Percentiles rank a stretch among this genome's conserved stretches.
These are phyloP conservation scores for Petunia secreta DNA, from an alignment of 257 asterid species.

Conservation along the genomic window DNA sequence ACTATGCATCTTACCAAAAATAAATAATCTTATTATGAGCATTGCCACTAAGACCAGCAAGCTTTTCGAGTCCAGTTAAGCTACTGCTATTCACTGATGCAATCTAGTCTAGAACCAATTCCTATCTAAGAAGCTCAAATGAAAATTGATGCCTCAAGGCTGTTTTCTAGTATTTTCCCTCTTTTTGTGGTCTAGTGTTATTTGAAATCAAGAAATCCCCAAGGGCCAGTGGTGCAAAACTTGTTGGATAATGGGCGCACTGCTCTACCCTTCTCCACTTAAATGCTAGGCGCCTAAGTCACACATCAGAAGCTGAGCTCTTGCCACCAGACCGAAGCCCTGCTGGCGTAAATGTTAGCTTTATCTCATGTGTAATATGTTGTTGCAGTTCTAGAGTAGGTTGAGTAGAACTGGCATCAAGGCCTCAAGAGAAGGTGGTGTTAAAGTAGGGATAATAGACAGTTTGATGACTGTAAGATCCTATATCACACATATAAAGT, in stretches of 20 bases:
- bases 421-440: background rate
- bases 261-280: too few relatives aligned
- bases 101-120: background rate
- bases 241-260: too few relatives aligned
- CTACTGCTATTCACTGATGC: background rate
- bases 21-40: too few relatives aligned
- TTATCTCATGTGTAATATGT: background rate
- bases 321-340: too few relatives aligned
- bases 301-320: too few relatives aligned
- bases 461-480: background rate
- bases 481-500: background rate
- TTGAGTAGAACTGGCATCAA: background rate
- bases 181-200: background rate
- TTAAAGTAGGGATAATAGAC: background rate
- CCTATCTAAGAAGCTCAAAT: background rate
- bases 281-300: too few relatives aligned
- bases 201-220: background rate
- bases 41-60: background rate
- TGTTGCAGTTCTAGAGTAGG: background rate
- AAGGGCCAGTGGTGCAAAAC: too few relatives aligned
- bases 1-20: too few relatives aligned
- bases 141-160: background rate
- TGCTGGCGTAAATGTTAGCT: too few relatives aligned
- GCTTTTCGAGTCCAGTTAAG: slow-evolving; percentile 1
- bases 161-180: background rate